phyloP scores from a whole-genome alignment of 2,329 filamentous ascomycete genomes.

The Furcasterigmium sp. region DNA sequence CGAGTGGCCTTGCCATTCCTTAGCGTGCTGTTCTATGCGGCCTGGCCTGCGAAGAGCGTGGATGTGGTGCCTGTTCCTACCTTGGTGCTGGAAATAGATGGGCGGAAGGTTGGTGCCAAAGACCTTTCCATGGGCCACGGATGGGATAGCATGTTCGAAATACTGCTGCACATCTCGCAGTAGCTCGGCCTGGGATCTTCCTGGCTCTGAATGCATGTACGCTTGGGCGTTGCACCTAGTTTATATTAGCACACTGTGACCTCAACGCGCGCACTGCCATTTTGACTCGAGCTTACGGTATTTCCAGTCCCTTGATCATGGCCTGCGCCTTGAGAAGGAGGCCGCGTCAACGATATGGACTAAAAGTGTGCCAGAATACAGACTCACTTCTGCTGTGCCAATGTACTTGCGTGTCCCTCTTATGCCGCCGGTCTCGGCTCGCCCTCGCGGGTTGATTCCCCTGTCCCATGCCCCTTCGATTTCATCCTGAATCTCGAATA shows the following conservation, averaged over 20 bases:
- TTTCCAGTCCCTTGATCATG: slow-evolving; percentile 64
- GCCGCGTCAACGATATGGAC: neutral
- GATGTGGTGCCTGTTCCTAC: slow-evolving; percentile 28
- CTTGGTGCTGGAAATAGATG: slow-evolving; percentile 84
- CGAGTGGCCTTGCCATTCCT: slow-evolving; percentile 61
- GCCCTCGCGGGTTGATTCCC: slow-evolving; percentile 70
- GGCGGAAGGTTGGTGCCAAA: slow-evolving; percentile 69
- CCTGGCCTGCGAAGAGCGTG: too few relatives aligned
- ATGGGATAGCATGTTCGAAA: slow-evolving; percentile 52
- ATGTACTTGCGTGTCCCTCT: slow-evolving; percentile 91
- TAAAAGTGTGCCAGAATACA: slow-evolving; percentile 1
- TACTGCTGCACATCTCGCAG: slow-evolving; percentile 67
- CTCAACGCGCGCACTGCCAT: too few relatives aligned
- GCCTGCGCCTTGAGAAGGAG: slow-evolving; percentile 60
- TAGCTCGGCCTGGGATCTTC: slow-evolving; percentile 48
- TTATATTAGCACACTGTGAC: slow-evolving; percentile 3
- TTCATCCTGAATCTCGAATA: slow-evolving; percentile 77
- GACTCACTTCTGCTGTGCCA: slow-evolving; percentile 74
- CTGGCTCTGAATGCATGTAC: slow-evolving; percentile 42
- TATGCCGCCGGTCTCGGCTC: slow-evolving; percentile 81
- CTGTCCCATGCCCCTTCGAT: slow-evolving; percentile 87
- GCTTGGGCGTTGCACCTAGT: slow-evolving; percentile 57
- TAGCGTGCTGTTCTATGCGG: too few relatives aligned
- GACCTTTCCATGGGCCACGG: slow-evolving; percentile 49
- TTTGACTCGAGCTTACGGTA: too few relatives aligned